Evolutionary conservation across 441 rosid genomes (phyloP), one percentile per base, ranked within the genome.

Genomic region (Bocquillonia castaneifolia): DNA sequence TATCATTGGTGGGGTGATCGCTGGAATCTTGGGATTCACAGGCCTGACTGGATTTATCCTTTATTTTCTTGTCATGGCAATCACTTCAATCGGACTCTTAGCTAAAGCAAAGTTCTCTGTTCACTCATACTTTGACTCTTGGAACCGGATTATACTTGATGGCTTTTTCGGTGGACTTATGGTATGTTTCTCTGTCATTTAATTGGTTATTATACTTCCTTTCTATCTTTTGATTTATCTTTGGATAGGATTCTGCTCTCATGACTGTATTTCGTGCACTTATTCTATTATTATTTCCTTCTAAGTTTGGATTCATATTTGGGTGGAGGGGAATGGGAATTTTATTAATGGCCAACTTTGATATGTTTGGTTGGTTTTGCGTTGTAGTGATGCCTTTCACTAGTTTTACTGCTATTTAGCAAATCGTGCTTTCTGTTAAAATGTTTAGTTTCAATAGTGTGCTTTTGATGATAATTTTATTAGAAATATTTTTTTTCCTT

Each of bases 121-220:
- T 32, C 80, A 85, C 76, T 77, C 86, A 47, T 94, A 85, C 85
- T 94, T 92, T 51, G 91, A 84, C 73, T 81, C 90, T 25, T 92
- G 89, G 99, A 91, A 82, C 66, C 89, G 84, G 66, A 55, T 90
- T 61, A 59, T 89, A 14, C 78, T 92, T 44, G 99, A 94, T 60
- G 98, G 99, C 71, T 83, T 94, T 64, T 76, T 81, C 25, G 93
- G 96, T 73, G 99, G 98, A 42, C 97, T 94, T 68, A 71, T 94
- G 99, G 99, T 91, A 86, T 47, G 78, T 55, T 65, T 78, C 70
- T 69, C 55, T 67, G 4, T 72, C 64, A 6, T 32, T 42, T 48
- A 26, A 36, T 3, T 25, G 5, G 6, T 47, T 20, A 7, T 15
- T 20, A 5, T 50, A 5, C 40, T 1, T 42, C 14, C 10, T 1